Evolutionary conservation across 352 stramenopile genomes (phyloP).

Genomic region (Phytophthora multivora): DNA sequence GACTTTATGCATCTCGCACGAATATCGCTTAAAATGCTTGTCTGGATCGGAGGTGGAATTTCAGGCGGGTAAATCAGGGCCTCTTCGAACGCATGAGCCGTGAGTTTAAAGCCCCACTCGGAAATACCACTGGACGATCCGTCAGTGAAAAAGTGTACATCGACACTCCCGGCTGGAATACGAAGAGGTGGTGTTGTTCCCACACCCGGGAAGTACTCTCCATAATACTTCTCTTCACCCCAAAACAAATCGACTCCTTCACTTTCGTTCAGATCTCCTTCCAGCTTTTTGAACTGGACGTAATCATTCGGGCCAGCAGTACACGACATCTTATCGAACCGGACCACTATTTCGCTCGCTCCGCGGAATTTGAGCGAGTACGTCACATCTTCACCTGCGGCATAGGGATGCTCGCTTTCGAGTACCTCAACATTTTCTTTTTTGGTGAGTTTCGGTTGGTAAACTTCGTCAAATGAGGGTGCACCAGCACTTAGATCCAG

Average conservation of each 20-base stretch:
- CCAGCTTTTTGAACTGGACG: conserved; percentile 73
- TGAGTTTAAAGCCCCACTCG: conserved; percentile 88
- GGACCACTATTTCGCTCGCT: conserved; percentile 73
- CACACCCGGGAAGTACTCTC: conserved; percentile 71
- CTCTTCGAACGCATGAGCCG: conserved; percentile 69
- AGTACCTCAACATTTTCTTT: conserved; percentile 81
- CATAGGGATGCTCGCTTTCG: conserved; percentile 81
- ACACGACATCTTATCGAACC: conserved; percentile 78
- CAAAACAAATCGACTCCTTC: conserved; percentile 45
- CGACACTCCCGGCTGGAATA: conserved; percentile 66
- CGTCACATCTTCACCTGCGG: conserved; percentile 57
- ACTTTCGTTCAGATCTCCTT: conserved; percentile 20
- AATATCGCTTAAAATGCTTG: conserved; percentile 61
- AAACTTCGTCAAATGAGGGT: conserved; percentile 9
- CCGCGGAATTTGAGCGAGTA: conserved; percentile 72
- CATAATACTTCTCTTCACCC: conserved; percentile 79
- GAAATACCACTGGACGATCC: conserved; percentile 38
- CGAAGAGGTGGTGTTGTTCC: conserved; percentile 54
- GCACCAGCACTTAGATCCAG: conserved; percentile 25
- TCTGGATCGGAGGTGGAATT: conserved; percentile 42
- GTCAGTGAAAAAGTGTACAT: conserved; percentile 79
- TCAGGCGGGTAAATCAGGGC: conserved; percentile 56
- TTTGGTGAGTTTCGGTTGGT: conserved; percentile 53
- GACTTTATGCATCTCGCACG: conserved; percentile 64
- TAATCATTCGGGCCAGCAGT: conserved; percentile 82